Base-by-base conservation (phyloP, 2,329 filamentous ascomycete genomes). In the Lachnellula arida region DNA sequence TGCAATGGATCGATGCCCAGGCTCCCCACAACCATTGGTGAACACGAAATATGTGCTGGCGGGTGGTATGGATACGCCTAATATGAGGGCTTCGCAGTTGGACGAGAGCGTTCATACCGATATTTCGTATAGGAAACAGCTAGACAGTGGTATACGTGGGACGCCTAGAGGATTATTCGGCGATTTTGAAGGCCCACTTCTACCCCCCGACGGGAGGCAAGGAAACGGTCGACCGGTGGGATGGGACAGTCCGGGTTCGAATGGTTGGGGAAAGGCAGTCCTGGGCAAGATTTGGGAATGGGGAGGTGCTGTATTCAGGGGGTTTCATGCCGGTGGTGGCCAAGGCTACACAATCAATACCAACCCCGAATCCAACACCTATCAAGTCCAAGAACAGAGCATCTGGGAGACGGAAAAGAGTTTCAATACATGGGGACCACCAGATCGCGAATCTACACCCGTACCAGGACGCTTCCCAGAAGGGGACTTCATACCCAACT, bases 311-410 rank as follows among this genome's bases (percentile, higher is more conserved):
- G 82, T 88, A 0, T 95, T 97, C 67, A 81, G 81, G 53, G 92
- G 92, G 0, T 97, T 97, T 70, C 86, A 92, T 59, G 91, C 92
- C 12, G 93, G 92, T 7, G 90, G 88, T 3, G 93, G 92, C 8
- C 78, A 77, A 57, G 85, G 84, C 25, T 96, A 92, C 67, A 56
- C 57, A 8, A 46, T 65, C 15, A 50, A 61, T 34, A 53, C 51
- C 2, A 37, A 54, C 6, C 51, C 59, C 37, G 25, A 48, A 2
- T 44, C 47, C 11, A 14, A 39, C 11, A 39, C 53, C 14, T 62
- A 62, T 49, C 39, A 23, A 11, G 39, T 37, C 19, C 50, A 50
- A 57, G 15, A 53, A 40, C 22, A 19, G 28, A 46, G 22, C 32
- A 46, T 46, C 7, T 47, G 39, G 63, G 52, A 60, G 28, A 35